Evolutionary conservation across 1,284 basidiomycete species (phyloP), one percentile per base, ranked within the genome.

Genomic region (Ceratobasidium papillatum): DNA sequence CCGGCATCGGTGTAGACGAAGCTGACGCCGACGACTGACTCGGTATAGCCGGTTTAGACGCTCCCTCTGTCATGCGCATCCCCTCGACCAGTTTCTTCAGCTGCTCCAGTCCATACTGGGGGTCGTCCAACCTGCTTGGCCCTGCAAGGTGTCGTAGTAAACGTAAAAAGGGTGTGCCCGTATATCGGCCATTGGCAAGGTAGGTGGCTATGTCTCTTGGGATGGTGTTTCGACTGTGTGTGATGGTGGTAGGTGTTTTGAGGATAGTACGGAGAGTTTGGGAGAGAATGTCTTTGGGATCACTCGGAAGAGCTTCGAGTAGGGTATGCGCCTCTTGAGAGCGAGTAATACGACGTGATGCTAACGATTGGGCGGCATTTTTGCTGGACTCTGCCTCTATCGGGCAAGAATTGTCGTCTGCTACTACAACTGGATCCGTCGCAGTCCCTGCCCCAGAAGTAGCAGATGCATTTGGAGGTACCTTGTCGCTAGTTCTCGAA

Each of bases 151-250:
- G 52, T 27, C 66, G 66, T 19, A 69, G 54, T 43, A 69, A 25
- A 43, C 66, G 66, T 69, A 69, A 45, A 22, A 69, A 69, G 17
- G 66, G 66, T 2, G 66, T 69, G 22, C 66, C 66, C 25, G 66
- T 69, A 14, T 56, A n/a, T 25, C 66, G 66, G 14, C 66, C 66
- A n/a, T 69, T 69, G 66, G 54, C 66, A 30, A 69, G 66, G 45
- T 58, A 69, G 32, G 54, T 38, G 11, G 41, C 66, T 30, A 52
- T 69, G 34, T 69, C 66, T 58, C 66, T 52, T 12, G 66, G 41
- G 19, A 25, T 41, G 27, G 1, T 43, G 41, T 22, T 58, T 41
- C 66, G 52, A 19, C 54, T 54, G 32, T 47, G 52, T 22, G 66
- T 36, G 5, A 58, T 41, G 1, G 49, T 51, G 27, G 66, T 69